Conservation (phyloP, 2,329 filamentous ascomycete genomes). For the Stachybotrys chartarum region DNA sequence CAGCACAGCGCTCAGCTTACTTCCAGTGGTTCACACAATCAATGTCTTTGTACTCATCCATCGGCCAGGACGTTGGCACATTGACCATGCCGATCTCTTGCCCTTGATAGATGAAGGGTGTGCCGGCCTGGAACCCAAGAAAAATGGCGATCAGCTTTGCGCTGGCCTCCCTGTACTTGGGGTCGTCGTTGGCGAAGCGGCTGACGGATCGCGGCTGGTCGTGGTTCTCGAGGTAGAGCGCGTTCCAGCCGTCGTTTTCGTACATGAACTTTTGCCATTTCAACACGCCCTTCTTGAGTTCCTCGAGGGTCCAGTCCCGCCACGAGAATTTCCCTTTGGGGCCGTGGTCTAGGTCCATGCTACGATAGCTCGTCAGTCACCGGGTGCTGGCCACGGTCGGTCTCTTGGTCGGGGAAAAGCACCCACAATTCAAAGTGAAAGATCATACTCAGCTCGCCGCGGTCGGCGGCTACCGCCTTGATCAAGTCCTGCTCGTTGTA, state of each 20-base stretch:
- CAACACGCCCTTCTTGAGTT: slow-evolving; percentile 44
- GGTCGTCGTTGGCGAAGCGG: slow-evolving; percentile 44
- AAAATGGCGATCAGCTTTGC: slow-evolving; percentile 55
- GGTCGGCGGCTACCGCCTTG: slow-evolving; percentile 44
- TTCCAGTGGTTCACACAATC: slow-evolving; percentile 47
- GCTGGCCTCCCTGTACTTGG: slow-evolving; percentile 38
- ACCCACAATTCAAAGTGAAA: slow-evolving; percentile 61
- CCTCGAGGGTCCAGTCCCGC: slow-evolving; percentile 36
- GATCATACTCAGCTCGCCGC: slow-evolving; percentile 61
- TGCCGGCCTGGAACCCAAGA: slow-evolving; percentile 51
- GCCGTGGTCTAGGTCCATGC: slow-evolving; percentile 43
- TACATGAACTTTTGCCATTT: slow-evolving; percentile 56
- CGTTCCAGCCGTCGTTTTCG: slow-evolving; percentile 55
- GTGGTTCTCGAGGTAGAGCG: slow-evolving; percentile 59
- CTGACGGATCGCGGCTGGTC: slow-evolving; percentile 56
- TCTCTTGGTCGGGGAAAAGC: neutral
- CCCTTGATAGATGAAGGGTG: slow-evolving; percentile 62
- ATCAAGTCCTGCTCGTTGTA: slow-evolving; percentile 34
- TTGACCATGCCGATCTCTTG: slow-evolving; percentile 64
- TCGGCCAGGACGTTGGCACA: slow-evolving; percentile 51
- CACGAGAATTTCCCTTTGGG: slow-evolving; percentile 34
- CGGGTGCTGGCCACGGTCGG: neutral
- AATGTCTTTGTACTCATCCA: slow-evolving; percentile 63
- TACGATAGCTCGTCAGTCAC: slow-evolving; percentile 8
- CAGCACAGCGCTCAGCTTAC: slow-evolving; percentile 13